Evolutionary conservation across 768 basidiomycete genomes (phyloP).

Genomic region (Epithele typhae): DNA sequence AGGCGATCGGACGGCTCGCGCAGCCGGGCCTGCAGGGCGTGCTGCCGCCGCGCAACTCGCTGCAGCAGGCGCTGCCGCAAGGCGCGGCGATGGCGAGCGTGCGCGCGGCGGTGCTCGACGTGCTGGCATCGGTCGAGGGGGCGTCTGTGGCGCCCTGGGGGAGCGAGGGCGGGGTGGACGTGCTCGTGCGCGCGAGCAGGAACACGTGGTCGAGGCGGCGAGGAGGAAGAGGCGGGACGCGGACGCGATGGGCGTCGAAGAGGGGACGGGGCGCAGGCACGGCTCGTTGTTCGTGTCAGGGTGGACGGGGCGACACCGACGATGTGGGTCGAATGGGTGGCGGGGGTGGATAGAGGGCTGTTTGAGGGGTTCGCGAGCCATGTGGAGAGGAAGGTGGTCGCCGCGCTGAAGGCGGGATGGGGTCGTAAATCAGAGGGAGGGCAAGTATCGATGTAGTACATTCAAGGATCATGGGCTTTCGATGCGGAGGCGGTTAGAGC

Average conservation of each 20-base stretch:
- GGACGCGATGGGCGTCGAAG: neutral
- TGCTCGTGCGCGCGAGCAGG: constrained; percentile 12
- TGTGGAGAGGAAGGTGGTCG: constrained; percentile 47
- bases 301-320: constrained; percentile 5
- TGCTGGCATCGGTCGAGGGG: constrained; percentile 29
- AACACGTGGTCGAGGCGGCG: constrained; percentile 71
- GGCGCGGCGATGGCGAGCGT: constrained; percentile 5
- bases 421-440: too few species aligned
- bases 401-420: neutral
- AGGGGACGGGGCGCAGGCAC: neutral
- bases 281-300: constrained; percentile 23
- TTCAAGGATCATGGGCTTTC: too few species aligned
- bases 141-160: constrained; percentile 4
- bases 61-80: constrained; percentile 37
- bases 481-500: too few species aligned
- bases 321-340: constrained; percentile 52
- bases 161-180: constrained; percentile 5
- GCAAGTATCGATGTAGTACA: too few species aligned
- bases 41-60: constrained; percentile 56
- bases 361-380: constrained; percentile 71
- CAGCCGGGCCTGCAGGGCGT: constrained; percentile 43
- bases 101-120: neutral
- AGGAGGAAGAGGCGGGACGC: constrained; percentile 40
- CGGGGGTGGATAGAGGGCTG: constrained; percentile 49
- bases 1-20: constrained; percentile 34